Base-by-base conservation (phyloP, 352 stramenopile species). In the Phytophthora vignae region DNA sequence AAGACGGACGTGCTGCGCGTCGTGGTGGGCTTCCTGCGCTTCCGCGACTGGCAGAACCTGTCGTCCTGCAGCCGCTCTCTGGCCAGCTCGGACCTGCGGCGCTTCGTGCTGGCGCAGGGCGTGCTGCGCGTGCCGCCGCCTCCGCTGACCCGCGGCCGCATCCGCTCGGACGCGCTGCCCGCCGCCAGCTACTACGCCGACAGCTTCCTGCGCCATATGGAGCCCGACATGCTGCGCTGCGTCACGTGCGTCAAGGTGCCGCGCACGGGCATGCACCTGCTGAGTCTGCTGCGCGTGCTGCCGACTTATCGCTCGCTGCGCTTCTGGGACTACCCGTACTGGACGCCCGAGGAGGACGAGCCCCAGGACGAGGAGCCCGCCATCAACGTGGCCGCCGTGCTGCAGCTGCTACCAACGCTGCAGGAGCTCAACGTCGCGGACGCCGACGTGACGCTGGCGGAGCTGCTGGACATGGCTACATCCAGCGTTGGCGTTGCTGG, bases 241-340 rank as follows among this genome's bases (percentile, higher is more conserved):
- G 62, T 84, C 53, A 70, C 73, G 25, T 40, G 25, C 22, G 53
- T 79, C 62, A 73, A 58, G 44, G 74, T 82, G 4, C 78, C 80
- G 27, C 69, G 77, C n/a, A 82, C 79, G 17, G 78, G 74, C 40
- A 74, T 83, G 57, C 76, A 81, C 52, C 58, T 87, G 31, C 67
- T 87, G 3, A 71, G 71, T 58, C 72, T 87, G 10, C 46, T 87
- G 60, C 64, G 74, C 22, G 76, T 65, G 57, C 58, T 83, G 54
- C 74, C 71, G 17, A 71, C 64, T 36, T 44, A 84, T 17, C 66
- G 53, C 14, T 70, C 69, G 25, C 64, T 85, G 49, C 65, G 70
- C 33, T 87, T 88, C 60, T 88, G 71, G 72, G 77, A 76, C 46
- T 84, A 80, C 61, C 74, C 74, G 29, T 82, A 80, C 46, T 80